Evolutionary conservation across 345 rosid species (phyloP), one percentile per base, ranked within the genome.

Genomic region (Corymbia maculata): DNA sequence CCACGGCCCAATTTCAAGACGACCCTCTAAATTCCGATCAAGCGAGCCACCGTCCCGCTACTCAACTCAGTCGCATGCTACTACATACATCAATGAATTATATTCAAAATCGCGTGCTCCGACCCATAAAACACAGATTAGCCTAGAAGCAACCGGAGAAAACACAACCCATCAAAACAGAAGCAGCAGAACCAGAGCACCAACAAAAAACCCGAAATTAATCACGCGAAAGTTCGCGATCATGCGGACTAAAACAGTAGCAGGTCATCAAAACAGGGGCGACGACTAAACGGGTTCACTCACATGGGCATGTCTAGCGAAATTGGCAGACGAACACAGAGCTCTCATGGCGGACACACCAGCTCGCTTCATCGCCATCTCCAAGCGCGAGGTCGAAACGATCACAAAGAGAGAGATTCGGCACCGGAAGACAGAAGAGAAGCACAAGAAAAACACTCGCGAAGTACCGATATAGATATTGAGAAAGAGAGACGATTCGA

Each of bases 281-380:
- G 21, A 52, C 9, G 52, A 32, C 24, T 16, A 50, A 36, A 79
- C 17, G 24, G 51, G 59, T 10, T 51, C 61, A 89, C 95, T 95
- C 93, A 97, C 99, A 86, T 93, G 94, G 89, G 94, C 92, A n/a
- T 91, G 92, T 57, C 97, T 92, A 5, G 92, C 79, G 86, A 92
- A 86, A 86, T 70, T 57, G 2, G 94, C 84, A 2, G 97, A 85
- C 19, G 94, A 89, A 68, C 51, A 19, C 79, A 53, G 44, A 44
- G 85, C 36, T 87, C 84, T 22, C 95, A 92, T 17, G 91, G 94
- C 96, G 52, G 97, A 91, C 53, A 88, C 85, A 53, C 93, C 93
- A 82, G 91, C 93, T 50, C 94, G 91, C 90, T 93, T 92, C 97
- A 93, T 94, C 42, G 96, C 95, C 96, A 94, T 93, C 64, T 79